Base-by-base conservation (phyloP, 108 stramenopile genomes). In the Parietichytrium sp. region DNA sequence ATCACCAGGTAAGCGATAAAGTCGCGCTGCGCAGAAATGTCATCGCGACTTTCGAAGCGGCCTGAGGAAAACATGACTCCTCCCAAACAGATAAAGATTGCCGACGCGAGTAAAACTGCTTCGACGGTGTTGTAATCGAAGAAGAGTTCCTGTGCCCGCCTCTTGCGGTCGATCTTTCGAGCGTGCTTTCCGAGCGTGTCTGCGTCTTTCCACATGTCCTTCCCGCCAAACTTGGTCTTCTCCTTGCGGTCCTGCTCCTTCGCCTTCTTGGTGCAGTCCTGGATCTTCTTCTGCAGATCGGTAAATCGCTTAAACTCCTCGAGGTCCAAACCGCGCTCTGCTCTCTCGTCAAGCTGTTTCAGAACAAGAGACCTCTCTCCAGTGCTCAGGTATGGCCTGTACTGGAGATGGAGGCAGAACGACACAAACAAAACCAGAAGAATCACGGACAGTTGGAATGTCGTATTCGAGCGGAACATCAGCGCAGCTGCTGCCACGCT, bases 101-200 rank as follows among this genome's bases (percentile, higher is more conserved):
- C 80, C 31, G 55, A 49, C 31, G 33, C 78, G 7, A 85, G 47
- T 25, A 85, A 47, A 25, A 30, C 47, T 15, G 31, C 27, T 47
- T 85, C 84, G 12, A 85, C 84, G 3, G 79, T 85, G 81, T 85
- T 85, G 81, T 85, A 85, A 51, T 85, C 81, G 36, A 78, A 52
- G 31, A 85, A 78, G 52, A 81, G 72, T 0, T 27, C 51, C 4
- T 15, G 18, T 10, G 55, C 61, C 36, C 25, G 36, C 10, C 61
- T 33, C 16, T 42, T 33, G 61, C 61, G 61, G 38, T 72, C 6
- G 8, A 45, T 72, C 38, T 20, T 10, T 1, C 61, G 33, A 10
- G 61, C 61, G n/a, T n/a, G n/a, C n/a, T n/a, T n/a, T n/a, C n/a
- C n/a, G 13, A 72, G 29, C 10, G 38, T 33, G 23, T 31, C 29